Evolutionary conservation across 2,329 filamentous ascomycete species (phyloP), one percentile per base, ranked within the genome.

Genomic region (Colletotrichum australisinense): DNA sequence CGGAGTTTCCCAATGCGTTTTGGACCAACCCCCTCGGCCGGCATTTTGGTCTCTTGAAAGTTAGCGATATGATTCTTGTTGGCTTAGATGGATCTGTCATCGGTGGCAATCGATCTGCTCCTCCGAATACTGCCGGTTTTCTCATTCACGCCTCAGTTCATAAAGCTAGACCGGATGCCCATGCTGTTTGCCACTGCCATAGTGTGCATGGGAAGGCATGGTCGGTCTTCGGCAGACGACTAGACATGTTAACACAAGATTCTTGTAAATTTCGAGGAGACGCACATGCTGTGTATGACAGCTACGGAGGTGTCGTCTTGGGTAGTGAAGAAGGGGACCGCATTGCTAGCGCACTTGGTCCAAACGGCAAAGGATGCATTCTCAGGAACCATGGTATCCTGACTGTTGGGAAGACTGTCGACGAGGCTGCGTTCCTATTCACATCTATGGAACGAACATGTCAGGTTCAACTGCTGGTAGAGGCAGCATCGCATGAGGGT

Each of bases 341-440:
- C n/a, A 89, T 95, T 59, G 92, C 92, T 0, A 84, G 82, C 2
- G 89, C 91, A 0, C 82, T 95, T 5, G 93, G 92, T 19, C 38
- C 14, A 42, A 0, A 71, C 73, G 0, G 80, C 83, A 0, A 92
- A 87, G 78, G 91, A 87, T 1, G 85, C 90, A 92, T 94, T 38
- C 81, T 94, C 56, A 84, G 90, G 70, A 94, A 94, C 78, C 93
- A 94, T 76, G 93, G 93, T 0, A 81, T 95, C 5, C 77, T 94
- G 58, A 94, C 92, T 0, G 92, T 93, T 0, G 93, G 93, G 0
- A 77, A 80, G 5, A 94, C 92, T 0, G 92, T 95, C 1, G 93
- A 94, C 75, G 93, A 94, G 80, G 93, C 93, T 0, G 91, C 91
- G 0, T 94, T 90, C 79, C 80, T 93, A 64, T 93, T 93, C 79